Conservation (phyloP, 2,329 filamentous ascomycete genomes). For the Botrytis porri region DNA sequence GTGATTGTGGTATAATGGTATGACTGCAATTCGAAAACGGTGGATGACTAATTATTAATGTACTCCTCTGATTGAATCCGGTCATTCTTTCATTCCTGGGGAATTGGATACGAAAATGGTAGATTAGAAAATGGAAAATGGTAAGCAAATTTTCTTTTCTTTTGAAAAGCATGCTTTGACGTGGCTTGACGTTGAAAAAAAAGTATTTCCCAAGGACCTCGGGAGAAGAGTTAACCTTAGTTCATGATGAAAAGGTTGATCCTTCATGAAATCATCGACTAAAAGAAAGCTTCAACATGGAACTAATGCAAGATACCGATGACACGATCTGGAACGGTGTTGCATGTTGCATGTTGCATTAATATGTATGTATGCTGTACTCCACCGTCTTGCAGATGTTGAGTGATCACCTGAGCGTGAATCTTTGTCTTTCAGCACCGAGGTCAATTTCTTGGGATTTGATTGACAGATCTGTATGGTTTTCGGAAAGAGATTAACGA, state of each 20-base stretch:
- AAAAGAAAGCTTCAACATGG: slow-evolving; percentile 2
- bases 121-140: background rate
- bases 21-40: background rate
- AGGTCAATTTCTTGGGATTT: background rate
- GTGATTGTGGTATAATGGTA: background rate
- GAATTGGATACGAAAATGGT: background rate
- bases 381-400: slow-evolving; percentile 16
- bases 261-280: background rate
- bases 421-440: background rate
- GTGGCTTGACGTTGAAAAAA: background rate
- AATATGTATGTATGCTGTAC: slow-evolving; percentile 11
- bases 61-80: background rate
- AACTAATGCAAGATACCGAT: slow-evolving; percentile 18
- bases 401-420: slow-evolving; percentile 7
- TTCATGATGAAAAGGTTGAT: background rate
- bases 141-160: background rate
- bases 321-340: slow-evolving; percentile 3
- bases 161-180: background rate
- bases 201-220: background rate
- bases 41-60: background rate
- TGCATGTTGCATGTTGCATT: slow-evolving; percentile 7
- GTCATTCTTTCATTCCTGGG: background rate
- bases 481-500: background rate
- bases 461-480: background rate
- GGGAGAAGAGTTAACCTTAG: background rate